phyloP scores from a whole-genome alignment of 352 stramenopile genomes.

The Phytophthora brassicae region DNA sequence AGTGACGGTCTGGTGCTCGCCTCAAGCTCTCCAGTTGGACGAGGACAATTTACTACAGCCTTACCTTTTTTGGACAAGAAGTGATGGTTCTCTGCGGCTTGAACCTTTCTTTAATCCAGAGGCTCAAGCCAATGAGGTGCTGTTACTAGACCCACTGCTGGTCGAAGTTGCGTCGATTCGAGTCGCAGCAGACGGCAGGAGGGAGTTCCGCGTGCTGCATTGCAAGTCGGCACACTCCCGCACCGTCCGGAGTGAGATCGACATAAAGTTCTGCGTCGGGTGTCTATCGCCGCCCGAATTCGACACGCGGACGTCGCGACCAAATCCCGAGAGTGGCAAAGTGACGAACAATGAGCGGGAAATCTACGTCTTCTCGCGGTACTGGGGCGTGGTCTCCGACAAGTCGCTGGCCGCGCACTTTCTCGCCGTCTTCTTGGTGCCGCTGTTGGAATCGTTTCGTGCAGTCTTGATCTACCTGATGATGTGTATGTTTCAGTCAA shows the following conservation, averaged over 20 bases:
- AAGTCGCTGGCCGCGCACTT: constrained; percentile 73
- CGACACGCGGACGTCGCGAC: constrained; percentile 23
- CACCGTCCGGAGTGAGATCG: constrained; percentile 29
- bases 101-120: constrained; percentile 56
- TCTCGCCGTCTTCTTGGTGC: constrained; percentile 55
- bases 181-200: constrained; percentile 57
- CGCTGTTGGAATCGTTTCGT: constrained; percentile 64
- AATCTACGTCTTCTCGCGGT: constrained; percentile 84
- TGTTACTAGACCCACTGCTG: constrained; percentile 74
- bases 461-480: constrained; percentile 69
- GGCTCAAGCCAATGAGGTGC: constrained; percentile 52
- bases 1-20: constrained; percentile 81
- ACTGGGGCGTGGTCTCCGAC: constrained; percentile 82
- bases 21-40: constrained; percentile 58
- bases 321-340: constrained; percentile 34
- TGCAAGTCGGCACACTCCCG: constrained; percentile 57
- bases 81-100: constrained; percentile 57
- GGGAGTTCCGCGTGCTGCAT: constrained; percentile 79
- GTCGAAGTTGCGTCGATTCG: constrained; percentile 81
- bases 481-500: constrained; percentile 53
- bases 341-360: constrained; percentile 30
- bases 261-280: constrained; percentile 59
- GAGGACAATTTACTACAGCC: constrained; percentile 76
- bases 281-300: constrained; percentile 61
- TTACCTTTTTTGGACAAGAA: constrained; percentile 81